These are phyloP conservation scores for Russula dissimulans DNA, from an alignment of 768 basidiomycete species.

Conservation along the genomic window DNA sequence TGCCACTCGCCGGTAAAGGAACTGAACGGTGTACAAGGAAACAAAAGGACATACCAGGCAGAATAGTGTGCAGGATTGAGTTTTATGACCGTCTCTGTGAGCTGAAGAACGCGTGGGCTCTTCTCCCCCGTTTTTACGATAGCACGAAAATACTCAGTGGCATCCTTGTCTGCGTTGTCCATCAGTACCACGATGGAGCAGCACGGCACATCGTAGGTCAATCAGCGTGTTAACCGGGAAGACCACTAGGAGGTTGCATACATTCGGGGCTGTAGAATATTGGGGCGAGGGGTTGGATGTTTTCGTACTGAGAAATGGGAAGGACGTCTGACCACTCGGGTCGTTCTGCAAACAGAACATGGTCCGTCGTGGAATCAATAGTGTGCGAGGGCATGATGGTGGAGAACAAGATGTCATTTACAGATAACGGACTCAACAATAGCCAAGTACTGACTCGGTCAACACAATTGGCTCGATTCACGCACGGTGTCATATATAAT, in stretches of 20 bases:
- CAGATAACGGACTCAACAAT: not conserved
- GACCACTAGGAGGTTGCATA: slow-evolving; percentile 32
- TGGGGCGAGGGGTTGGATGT: slow-evolving; percentile 68
- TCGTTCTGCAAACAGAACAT: slow-evolving; percentile 45
- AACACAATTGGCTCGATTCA: slow-evolving; percentile 1
- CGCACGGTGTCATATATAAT: not conserved
- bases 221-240: slow-evolving; percentile 16
- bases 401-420: not conserved
- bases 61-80: slow-evolving; percentile 96
- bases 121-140: slow-evolving; percentile 71
- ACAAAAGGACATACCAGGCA: slow-evolving; percentile 60
- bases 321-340: slow-evolving; percentile 74
- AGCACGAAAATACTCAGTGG: slow-evolving; percentile 86
- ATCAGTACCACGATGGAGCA: not conserved
- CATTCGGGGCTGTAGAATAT: slow-evolving; percentile 90
- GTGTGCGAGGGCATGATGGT: slow-evolving; percentile 4
- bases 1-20: slow-evolving; percentile 3
- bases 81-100: slow-evolving; percentile 84
- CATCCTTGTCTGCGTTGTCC: slow-evolving; percentile 66
- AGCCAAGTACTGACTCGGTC: not conserved
- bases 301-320: slow-evolving; percentile 77
- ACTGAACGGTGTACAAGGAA: not conserved
- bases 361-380: not conserved
- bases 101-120: slow-evolving; percentile 68
- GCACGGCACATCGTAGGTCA: slow-evolving; percentile 8